phyloP scores from a whole-genome alignment of 768 basidiomycete genomes.

The Tulasnella sp. region DNA sequence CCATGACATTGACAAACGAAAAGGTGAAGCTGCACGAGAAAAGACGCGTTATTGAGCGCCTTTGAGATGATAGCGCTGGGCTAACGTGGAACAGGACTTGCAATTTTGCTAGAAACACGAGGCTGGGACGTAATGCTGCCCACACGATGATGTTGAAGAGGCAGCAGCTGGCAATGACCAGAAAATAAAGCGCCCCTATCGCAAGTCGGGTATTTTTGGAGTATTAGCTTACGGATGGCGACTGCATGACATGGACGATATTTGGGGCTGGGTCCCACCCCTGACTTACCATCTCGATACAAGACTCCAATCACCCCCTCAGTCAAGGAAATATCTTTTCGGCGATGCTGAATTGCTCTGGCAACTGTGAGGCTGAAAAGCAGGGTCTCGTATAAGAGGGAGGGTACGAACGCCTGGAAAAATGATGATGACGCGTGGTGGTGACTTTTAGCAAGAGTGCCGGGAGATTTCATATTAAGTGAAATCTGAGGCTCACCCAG shows the following conservation, averaged over 20 bases:
- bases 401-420: slow-evolving; percentile 7
- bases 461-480: no score
- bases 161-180: neutral
- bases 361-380: slow-evolving; percentile 1
- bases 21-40: neutral
- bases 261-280: no score
- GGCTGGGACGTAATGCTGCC: neutral
- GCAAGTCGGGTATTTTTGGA: no score
- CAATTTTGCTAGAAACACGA: slow-evolving; percentile 1
- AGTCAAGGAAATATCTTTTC: neutral
- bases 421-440: neutral
- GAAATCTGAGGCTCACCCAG: neutral
- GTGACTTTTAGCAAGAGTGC: neutral
- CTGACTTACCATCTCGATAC: slow-evolving; percentile 12
- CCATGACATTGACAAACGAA: neutral
- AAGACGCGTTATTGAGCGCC: no score
- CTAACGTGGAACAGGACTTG: no score
- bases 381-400: slow-evolving; percentile 1
- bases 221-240: no score
- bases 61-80: neutral
- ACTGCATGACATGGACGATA: no score
- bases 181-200: slow-evolving; percentile 12
- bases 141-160: slow-evolving; percentile 12
- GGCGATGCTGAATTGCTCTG: slow-evolving; percentile 7
- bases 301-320: neutral